Evolutionary conservation across 208 protist species (phyloP).

Genomic region (Wallacemonas sp.): DNA sequence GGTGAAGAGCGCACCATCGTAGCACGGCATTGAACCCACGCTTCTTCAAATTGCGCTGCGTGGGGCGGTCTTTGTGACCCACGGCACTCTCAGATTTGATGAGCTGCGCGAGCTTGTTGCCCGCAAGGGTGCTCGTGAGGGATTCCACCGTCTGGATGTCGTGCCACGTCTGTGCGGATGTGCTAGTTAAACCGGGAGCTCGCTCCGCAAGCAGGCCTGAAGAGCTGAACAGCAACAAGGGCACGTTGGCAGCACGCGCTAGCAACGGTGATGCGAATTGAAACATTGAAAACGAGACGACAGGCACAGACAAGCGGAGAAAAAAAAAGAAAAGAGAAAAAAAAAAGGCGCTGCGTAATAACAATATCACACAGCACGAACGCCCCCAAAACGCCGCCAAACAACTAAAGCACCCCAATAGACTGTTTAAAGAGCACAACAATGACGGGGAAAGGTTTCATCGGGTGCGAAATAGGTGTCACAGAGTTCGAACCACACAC

Average conservation of each 20-base stretch:
- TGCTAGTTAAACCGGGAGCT: background rate
- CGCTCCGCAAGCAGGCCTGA: background rate
- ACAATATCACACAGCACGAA: too few species aligned
- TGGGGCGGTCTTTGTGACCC: background rate
- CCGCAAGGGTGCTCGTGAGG: background rate
- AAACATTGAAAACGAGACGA: too few species aligned
- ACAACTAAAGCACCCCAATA: too few species aligned
- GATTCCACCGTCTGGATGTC: background rate
- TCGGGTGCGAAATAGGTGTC: too few species aligned
- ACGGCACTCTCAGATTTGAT: background rate
- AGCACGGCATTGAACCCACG: constrained; percentile 61
- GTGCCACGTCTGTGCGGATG: background rate
- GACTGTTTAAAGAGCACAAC: too few species aligned
- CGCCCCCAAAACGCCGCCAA: too few species aligned
- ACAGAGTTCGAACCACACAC: too few species aligned
- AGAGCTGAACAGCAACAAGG: constrained; percentile 1
- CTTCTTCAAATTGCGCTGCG: constrained; percentile 36
- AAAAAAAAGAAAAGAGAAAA: constrained; percentile 15
- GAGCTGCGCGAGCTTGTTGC: background rate
- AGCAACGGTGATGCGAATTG: too few species aligned
- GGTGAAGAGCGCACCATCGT: constrained; percentile 68
- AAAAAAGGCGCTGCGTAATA: background rate
- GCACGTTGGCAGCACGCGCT: too few species aligned
- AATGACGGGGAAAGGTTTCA: too few species aligned
- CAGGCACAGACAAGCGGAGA: too few species aligned